Base-by-base conservation (phyloP, 1,284 basidiomycete genomes). In the Rhodotorula sp. region DNA sequence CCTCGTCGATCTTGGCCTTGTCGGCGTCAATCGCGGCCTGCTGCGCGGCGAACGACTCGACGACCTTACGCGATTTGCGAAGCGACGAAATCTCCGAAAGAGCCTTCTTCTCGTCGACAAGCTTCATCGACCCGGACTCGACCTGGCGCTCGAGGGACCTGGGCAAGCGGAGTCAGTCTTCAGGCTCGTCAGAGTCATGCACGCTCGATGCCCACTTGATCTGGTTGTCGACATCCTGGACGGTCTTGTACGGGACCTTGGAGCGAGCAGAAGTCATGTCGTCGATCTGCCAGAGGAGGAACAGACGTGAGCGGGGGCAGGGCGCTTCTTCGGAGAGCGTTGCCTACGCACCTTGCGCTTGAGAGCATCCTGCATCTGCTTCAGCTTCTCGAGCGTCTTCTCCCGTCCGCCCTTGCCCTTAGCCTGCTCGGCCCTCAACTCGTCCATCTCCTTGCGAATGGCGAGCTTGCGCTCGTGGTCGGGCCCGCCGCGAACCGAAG, bases 61-160 rank as follows among this genome's bases (percentile, higher is more conserved):
- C 87, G 22, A 82, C 80, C 79, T 70, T 69, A 67, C 73, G 71
- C 22, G 61, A 76, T 59, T 71, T 71, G 50, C 67, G 67, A 47
- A 74, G 68, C 3, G 30, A 22, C 11, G 71, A 78, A 76, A 99
- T 96, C 78, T 99, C 95, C 76, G 87, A 86, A 28, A 99, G 85
- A 9, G 94, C 92, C 74, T 92, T 89, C 82, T 97, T 98, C 83
- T 99, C 96, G 66, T 97, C 95, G 50, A 90, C 94, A 65, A 99
- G 85, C 81, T 94, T 97, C 86, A 99, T 85, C 72, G 80, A 87
- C 30, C 95, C 96, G 15, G 91, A 90, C 79, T 98, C 95, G 69
- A 99, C 88, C 79, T 94, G 90, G 77, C 86, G 89, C 71, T 94
- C 91, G 77, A 94, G 84, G 73, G 87, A 84, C 76, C 91, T 94